phyloP scores from a whole-genome alignment of 2,329 filamentous ascomycete genomes.

The Beauveria rudraprayagi region DNA sequence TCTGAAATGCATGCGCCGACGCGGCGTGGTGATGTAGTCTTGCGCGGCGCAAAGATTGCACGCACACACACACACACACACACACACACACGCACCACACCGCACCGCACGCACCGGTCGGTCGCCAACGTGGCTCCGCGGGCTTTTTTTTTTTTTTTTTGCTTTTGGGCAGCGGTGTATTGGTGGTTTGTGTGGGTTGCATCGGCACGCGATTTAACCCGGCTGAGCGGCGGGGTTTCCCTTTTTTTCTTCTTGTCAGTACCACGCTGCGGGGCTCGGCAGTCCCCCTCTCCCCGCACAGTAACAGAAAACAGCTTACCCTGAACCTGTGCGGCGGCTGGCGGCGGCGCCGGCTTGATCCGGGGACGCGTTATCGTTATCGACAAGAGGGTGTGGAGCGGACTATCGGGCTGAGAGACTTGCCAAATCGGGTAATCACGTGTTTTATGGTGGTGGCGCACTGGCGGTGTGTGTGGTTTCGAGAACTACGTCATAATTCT shows the following conservation, averaged over 20 bases:
- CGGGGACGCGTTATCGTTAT: conserved; percentile 10
- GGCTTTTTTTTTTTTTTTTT: too few species aligned
- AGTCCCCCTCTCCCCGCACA: not conserved
- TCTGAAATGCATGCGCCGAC: not conserved
- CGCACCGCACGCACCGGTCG: not conserved
- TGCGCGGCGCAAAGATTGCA: not conserved
- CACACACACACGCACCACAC: not conserved
- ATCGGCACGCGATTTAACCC: conserved; percentile 6
- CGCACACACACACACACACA: not conserved
- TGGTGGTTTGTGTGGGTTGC: not conserved
- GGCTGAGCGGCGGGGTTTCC: not conserved
- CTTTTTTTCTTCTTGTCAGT: not conserved
- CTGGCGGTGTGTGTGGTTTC: not conserved
- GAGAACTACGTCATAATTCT: conserved; percentile 1
- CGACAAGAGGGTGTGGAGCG: not conserved
- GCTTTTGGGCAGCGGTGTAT: too few species aligned
- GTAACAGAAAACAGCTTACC: not conserved
- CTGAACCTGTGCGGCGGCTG: not conserved
- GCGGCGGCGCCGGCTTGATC: conserved; percentile 2
- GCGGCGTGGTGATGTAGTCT: not conserved
- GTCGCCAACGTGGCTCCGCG: not conserved
- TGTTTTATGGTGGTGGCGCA: not conserved
- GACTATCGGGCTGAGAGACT: not conserved
- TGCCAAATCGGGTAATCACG: conserved; percentile 7
- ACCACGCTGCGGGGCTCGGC: not conserved